Evolutionary conservation across 2,329 filamentous ascomycete species (phyloP).

Genomic region (Helotiales sp.): DNA sequence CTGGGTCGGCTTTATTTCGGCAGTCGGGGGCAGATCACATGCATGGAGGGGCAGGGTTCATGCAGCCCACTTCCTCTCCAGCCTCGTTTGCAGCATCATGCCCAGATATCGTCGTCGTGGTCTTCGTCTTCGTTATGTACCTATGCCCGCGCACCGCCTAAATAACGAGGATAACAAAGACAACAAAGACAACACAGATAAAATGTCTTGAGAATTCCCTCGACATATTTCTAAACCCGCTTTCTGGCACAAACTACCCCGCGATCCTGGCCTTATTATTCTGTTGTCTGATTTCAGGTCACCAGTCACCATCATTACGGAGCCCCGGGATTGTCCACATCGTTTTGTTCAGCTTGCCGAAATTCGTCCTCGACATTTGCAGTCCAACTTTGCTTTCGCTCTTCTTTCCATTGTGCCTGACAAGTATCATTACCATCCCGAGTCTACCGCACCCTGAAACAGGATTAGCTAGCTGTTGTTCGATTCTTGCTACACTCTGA

Average conservation of each 20-base stretch:
- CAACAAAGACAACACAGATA: too few relatives aligned
- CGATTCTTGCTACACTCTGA: neutral
- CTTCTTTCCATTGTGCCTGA: neutral
- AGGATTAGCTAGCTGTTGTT: neutral
- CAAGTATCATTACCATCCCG: neutral
- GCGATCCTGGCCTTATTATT: neutral
- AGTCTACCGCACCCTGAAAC: neutral
- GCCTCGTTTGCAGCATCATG: neutral
- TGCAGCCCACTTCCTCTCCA: slow-evolving; percentile 3
- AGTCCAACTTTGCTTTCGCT: neutral
- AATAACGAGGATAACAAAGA: too few relatives aligned
- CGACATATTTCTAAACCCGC: neutral
- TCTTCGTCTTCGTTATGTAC: neutral
- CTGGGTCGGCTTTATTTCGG: neutral
- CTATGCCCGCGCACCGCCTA: neutral
- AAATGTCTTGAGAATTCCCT: neutral
- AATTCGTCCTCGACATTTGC: neutral
- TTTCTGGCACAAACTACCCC: neutral
- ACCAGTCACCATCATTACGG: too few relatives aligned
- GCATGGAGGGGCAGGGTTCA: slow-evolving; percentile 4
- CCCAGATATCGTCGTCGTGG: neutral
- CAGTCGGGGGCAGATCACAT: neutral
- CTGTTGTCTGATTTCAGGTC: neutral
- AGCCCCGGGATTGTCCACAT: neutral
- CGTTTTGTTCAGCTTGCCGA: neutral